Conservation (phyloP, 768 basidiomycete species). For the Dictyophora rubrovolvata region DNA sequence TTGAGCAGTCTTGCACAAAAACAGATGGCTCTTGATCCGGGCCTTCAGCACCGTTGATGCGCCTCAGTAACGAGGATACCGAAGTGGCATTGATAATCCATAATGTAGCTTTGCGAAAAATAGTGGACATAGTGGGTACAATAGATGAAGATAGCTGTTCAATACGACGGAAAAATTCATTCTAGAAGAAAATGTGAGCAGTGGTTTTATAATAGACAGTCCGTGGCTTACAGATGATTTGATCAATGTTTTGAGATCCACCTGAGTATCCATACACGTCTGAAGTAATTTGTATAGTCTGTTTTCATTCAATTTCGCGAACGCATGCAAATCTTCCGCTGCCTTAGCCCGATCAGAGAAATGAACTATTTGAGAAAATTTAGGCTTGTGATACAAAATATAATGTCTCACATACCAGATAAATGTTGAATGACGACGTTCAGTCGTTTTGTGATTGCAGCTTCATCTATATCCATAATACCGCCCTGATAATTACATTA, state of each 20-base stretch:
- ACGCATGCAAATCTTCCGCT: conserved; percentile 64
- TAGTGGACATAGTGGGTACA: conserved; percentile 52
- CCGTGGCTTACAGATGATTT: conserved; percentile 56
- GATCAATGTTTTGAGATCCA: conserved; percentile 67
- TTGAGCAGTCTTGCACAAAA: conserved; percentile 27
- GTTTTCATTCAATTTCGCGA: conserved; percentile 80
- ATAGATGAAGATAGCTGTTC: conserved; percentile 58
- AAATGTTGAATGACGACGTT: conserved; percentile 45
- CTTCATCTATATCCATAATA: conserved; percentile 77
- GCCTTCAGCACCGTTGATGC: conserved; percentile 37
- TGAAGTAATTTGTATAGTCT: conserved; percentile 78
- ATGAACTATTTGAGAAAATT: conserved; percentile 24
- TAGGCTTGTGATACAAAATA: neutral
- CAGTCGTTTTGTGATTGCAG: conserved; percentile 45
- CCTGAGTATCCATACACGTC: conserved; percentile 73
- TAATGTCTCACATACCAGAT: conserved; percentile 38
- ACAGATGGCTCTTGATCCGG: conserved; percentile 18
- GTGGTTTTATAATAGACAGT: neutral
- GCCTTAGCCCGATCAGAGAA: conserved; percentile 68
- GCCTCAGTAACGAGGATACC: conserved; percentile 69
- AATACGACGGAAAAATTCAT: conserved; percentile 68
- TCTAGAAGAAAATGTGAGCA: conserved; percentile 27
- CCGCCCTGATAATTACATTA: conserved; percentile 54
- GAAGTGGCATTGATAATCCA: conserved; percentile 79
- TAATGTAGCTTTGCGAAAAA: conserved; percentile 63